These are phyloP conservation scores for Harringtonia aguacate DNA, from an alignment of 2,329 filamentous ascomycete genomes.

Conservation along the genomic window DNA sequence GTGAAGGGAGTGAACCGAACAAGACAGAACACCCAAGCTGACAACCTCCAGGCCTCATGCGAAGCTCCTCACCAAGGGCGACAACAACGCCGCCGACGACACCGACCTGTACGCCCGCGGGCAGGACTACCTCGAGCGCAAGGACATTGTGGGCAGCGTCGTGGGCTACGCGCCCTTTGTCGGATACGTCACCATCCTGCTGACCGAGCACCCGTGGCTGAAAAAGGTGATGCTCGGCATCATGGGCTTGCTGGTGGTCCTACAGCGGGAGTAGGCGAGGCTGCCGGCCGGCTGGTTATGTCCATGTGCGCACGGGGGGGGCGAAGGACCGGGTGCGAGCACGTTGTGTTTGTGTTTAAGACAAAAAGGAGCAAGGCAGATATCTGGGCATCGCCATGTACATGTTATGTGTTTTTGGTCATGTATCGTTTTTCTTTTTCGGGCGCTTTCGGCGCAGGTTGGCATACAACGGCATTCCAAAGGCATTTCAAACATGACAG, in stretches of 20 bases:
- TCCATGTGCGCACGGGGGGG: no score
- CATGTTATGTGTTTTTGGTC: no score
- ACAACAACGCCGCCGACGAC: constrained; percentile 92
- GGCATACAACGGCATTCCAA: no score
- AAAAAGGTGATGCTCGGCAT: constrained; percentile 91
- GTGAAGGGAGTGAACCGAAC: constrained; percentile 9
- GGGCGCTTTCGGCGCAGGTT: no score
- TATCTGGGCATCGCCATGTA: no score
- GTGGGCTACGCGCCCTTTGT: constrained; percentile 88
- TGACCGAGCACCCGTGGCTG: constrained; percentile 93
- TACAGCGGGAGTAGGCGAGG: constrained; percentile 61
- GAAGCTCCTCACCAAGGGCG: constrained; percentile 89
- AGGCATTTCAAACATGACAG: no score
- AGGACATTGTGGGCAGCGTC: constrained; percentile 86
- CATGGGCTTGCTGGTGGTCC: constrained; percentile 87
- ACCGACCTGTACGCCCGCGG: constrained; percentile 72
- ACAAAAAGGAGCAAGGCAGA: no score
- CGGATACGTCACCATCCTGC: constrained; percentile 90
- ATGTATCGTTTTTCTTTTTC: no score
- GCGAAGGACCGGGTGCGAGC: no score
- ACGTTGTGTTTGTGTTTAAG: no score
- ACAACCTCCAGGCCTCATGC: constrained; percentile 34
- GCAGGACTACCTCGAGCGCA: constrained; percentile 76
- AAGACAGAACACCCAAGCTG: neutral
- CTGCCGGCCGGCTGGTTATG: no score